Base-by-base conservation (phyloP, 768 basidiomycete genomes). In the Agrocybe praecox region DNA sequence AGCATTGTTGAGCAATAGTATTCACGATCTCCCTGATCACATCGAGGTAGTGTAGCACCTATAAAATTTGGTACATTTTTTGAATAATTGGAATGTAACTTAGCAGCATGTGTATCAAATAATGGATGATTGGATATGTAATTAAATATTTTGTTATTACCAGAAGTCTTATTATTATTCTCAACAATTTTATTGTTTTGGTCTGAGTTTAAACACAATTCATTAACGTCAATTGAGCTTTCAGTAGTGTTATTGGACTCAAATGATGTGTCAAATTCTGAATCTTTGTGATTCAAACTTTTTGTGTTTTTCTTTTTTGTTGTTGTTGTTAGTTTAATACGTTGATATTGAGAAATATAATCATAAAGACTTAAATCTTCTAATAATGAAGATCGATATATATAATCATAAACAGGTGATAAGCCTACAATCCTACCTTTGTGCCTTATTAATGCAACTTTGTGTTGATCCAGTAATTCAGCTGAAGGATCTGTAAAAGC, bases 1-100 rank as follows among this genome's bases (percentile, higher is more conserved):
- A 74, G 49, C 72, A 74, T 72, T 1, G 71, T 65, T 11, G 29
- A 45, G 44, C 69, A 74, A 46, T 73, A 74, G 46, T 60, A 73
- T 18, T 71, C 69, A 6, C 63, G 36, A 52, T 69, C 68, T 1
- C 69, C 72, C 57, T 65, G 47, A 49, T 74, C 73, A 42, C 21
- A 36, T 23, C 69, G 21, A 1, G 73, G 74, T 8, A 74, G 49
- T 1, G 56, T 32, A 1, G 63, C 65, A 2, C 72, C 71, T 2
- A 69, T 23, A 59, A 74, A 71, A 32, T 73, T 72, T 0, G 67
- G 67, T 7, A 72, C 63, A 6, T 22, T 9, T n/a, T 59, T 43
- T 11, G 29, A 18, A 21, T 56, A 36, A 23, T 54, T 52, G 64
- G 65, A 21, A 55, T 58, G 34, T 23, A 45, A 67, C 44, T 22